Percentiles rank a stretch among this genome's conserved stretches.
phyloP scores from a whole-genome alignment of 2,329 filamentous ascomycete genomes.

The Penicillium verrucosum region DNA sequence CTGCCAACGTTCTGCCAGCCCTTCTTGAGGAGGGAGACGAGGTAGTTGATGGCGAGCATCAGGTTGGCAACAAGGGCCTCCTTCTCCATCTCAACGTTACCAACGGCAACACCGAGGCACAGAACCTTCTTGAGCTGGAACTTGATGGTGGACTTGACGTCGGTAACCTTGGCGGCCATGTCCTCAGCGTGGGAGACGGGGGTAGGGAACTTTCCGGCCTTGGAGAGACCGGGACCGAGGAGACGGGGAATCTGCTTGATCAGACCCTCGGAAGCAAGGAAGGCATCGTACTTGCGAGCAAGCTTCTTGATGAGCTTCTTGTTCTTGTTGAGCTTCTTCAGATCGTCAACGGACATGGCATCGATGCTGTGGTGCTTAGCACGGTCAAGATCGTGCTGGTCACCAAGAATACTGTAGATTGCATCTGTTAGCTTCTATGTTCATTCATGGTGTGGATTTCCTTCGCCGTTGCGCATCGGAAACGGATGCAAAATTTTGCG shows the following conservation, averaged over 20 bases:
- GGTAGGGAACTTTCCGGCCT: slow-evolving; percentile 99
- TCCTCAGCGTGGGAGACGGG: slow-evolving; percentile 97
- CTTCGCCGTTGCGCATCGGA: neutral
- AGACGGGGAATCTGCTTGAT: slow-evolving; percentile 99
- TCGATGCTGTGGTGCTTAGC: slow-evolving; percentile 99
- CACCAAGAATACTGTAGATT: slow-evolving; percentile 68
- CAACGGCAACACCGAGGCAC: slow-evolving; percentile 98
- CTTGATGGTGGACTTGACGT: slow-evolving; percentile 99
- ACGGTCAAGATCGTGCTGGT: slow-evolving; percentile 99
- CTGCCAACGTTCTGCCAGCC: slow-evolving; percentile 99
- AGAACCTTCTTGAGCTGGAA: slow-evolving; percentile 99
- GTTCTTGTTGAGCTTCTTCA: slow-evolving; percentile 99
- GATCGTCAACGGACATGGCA: slow-evolving; percentile 95
- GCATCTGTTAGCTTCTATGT: neutral
- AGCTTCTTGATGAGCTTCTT: slow-evolving; percentile 99
- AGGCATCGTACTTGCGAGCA: slow-evolving; percentile 99
- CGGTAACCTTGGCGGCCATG: slow-evolving; percentile 90
- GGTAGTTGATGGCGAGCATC: slow-evolving; percentile 99
- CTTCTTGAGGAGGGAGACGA: slow-evolving; percentile 99
- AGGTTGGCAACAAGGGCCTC: slow-evolving; percentile 98
- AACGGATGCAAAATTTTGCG: neutral
- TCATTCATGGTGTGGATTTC: neutral
- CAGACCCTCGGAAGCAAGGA: slow-evolving; percentile 92
- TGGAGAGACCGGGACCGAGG: slow-evolving; percentile 95
- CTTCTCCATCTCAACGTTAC: slow-evolving; percentile 95